Base-by-base conservation (phyloP, 176 grass and related monocot genomes). In the Triticum monococcum region DNA sequence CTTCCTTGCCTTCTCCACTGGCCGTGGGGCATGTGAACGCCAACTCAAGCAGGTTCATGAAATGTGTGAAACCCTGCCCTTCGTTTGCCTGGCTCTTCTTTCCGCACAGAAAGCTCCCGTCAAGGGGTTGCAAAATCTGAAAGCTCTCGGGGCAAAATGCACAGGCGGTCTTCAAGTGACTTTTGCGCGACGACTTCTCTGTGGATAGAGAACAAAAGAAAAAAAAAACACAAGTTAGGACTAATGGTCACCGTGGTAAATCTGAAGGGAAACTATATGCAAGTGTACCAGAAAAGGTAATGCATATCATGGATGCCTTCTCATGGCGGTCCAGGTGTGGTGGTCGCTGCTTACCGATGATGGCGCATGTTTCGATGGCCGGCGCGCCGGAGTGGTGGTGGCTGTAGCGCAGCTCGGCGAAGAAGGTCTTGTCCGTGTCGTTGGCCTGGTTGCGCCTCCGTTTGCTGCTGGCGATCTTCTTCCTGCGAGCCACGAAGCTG, bases 401-500 rank as follows among this genome's bases (percentile, higher is more conserved):
- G 52, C 17, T 26, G 26, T 80, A 79, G 76, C 43, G 76, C 36
- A 80, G 18, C 25, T 86, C 84, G 0, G 76, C 76, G 56, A 86
- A 86, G 76, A 86, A 80, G 43, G 10, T 45, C 43, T 43, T 43
- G 43, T 63, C 74, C 2, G 8, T 2, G 26, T 45, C 24, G 12
- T 43, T 8, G 38, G 5, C 26, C 63, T 86, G 68, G 48, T 79
- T 59, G 32, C 32, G 67, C 32, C 23, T 68, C n/a, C 12, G 75
- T 9, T 45, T 46, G 72, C 28, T 57, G 1, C 75, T 57, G 0
- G 17, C 18, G 5, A 56, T 57, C 28, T 57, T 77, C 8, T 5
- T 57, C 75, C 28, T 63, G 12, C 77, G 77, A 63, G 77, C 85
- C 37, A n/a, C 31, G 36, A 86, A 86, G 37, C n/a, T 80, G 26